Evolutionary conservation across 1,284 basidiomycete genomes (phyloP), one percentile per base, ranked within the genome.

Genomic region (Cutaneotrichosporon sp.): DNA sequence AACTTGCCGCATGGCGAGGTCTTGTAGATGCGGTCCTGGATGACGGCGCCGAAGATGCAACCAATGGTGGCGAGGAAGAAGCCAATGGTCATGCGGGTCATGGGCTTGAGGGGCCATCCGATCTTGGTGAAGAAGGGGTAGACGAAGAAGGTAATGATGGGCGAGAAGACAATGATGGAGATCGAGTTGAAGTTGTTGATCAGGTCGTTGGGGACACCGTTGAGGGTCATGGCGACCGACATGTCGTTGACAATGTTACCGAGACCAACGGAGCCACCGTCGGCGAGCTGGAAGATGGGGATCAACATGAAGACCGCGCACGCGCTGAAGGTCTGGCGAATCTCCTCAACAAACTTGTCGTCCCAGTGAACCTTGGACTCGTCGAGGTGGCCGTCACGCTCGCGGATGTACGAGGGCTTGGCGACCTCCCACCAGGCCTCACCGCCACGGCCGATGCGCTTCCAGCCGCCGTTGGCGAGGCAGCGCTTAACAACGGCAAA

Each of bases 121-220:
- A 67, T 59, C 60, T 64, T 70, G 46, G 69, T 68, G 22, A 78
- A 64, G 45, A 69, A 60, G 12, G 77, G 77, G 73, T 78, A 79
- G 51, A 79, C 40, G 59, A 66, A 59, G 39, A 69, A 73, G 55
- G 74, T 78, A 59, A 79, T 66, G 54, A 80, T 62, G 37, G 78
- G 77, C 12, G 76, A 70, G 51, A 72, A 64, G 52, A 79, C 64
- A 53, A 79, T 70, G 49, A 78, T 74, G 46, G 70, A 67, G 26
- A 78, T 68, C 13, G 76, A 63, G 69, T 79, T 78, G 58, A 78
- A 74, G 67, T 78, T 77, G 63, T 64, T 66, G 54, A 77, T 69
- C 37, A 80, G 56, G 58, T 79, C 78, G 69, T 78, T 79, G 51
- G 78, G 78, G 0, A 76, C 66, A 47, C 74, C 74, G 63, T 76